These are phyloP conservation scores for Cercophora samala DNA, from an alignment of 495 filamentous ascomycete genomes.

Conservation along the genomic window DNA sequence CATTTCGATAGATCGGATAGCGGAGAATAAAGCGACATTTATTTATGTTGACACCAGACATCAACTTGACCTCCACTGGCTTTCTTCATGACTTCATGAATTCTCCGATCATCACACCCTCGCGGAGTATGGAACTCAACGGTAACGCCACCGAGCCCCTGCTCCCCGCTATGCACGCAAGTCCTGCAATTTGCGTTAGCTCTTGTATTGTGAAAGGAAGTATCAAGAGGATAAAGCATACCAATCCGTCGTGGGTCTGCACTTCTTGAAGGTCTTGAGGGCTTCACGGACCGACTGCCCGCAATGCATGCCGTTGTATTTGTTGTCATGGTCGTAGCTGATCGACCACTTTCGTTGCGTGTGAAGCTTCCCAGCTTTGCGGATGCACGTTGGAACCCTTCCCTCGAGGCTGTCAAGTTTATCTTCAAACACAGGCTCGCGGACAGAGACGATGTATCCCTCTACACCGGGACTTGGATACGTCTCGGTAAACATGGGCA, in stretches of 20 bases:
- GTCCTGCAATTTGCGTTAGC: slow-evolving; percentile 4
- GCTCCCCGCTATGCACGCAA: slow-evolving; percentile 4
- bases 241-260: slow-evolving; percentile 14
- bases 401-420: not conserved
- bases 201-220: not conserved
- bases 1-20: not conserved
- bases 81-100: slow-evolving; percentile 8
- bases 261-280: slow-evolving; percentile 5
- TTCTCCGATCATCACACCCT: slow-evolving; percentile 9
- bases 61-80: slow-evolving; percentile 3
- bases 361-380: slow-evolving; percentile 14
- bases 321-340: slow-evolving; percentile 11
- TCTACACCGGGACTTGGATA: not conserved
- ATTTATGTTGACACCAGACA: slow-evolving; percentile 12
- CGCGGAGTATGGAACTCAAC: slow-evolving; percentile 18
- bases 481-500: not conserved
- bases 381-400: slow-evolving; percentile 8
- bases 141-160: slow-evolving; percentile 9
- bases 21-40: not conserved
- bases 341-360: slow-evolving; percentile 15
- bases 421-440: not conserved
- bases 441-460: not conserved
- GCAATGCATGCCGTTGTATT: slow-evolving; percentile 15
- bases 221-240: not conserved
- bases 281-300: slow-evolving; percentile 10